Evolutionary conservation across 108 stramenopile species (phyloP).

Genomic region (Craspedostauros australis): DNA sequence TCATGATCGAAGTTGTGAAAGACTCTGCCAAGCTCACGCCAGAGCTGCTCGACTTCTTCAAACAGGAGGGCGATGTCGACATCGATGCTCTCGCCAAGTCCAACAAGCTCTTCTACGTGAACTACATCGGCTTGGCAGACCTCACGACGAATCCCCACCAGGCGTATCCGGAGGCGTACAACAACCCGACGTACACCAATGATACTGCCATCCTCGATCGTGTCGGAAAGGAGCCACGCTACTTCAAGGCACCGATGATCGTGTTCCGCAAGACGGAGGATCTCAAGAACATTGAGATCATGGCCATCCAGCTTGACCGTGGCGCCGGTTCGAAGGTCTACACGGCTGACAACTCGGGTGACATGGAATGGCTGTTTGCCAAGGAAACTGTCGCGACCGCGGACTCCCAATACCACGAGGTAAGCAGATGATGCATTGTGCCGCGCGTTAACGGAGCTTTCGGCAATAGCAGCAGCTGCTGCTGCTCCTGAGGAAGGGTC

Average conservation of each 20-base stretch:
- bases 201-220: too few species aligned
- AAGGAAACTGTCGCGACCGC: not conserved
- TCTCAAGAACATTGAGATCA: not conserved
- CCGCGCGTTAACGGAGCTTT: too few species aligned
- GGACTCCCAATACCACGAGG: not conserved
- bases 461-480: too few species aligned
- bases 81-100: not conserved
- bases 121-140: not conserved
- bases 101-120: not conserved
- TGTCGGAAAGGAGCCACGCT: not conserved
- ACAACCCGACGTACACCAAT: too few species aligned
- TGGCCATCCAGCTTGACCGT: not conserved
- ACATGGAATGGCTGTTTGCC: not conserved
- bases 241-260: not conserved
- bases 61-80: too few species aligned
- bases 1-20: constrained; percentile 15
- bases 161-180: too few species aligned
- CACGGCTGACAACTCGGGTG: not conserved
- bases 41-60: not conserved
- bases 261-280: not conserved
- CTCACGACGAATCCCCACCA: not conserved
- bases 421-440: too few species aligned
- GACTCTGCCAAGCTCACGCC: not conserved
- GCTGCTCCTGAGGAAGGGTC: too few species aligned
- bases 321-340: not conserved